These are phyloP conservation scores for Tinospora cordifolia DNA, from an alignment of 164 flowering plant genomes.

Conservation along the genomic window DNA sequence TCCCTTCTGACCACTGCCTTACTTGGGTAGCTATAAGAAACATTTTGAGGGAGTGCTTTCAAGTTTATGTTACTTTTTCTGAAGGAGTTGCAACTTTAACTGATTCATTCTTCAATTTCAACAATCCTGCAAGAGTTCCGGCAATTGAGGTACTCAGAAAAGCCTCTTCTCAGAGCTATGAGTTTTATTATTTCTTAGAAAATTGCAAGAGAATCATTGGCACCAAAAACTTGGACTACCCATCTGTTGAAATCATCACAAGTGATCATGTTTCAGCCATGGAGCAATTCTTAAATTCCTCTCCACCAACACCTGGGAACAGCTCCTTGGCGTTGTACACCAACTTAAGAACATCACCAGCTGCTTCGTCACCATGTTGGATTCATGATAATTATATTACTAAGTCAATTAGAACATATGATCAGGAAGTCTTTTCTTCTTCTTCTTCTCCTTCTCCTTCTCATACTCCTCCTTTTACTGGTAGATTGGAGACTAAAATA, in stretches of 20 bases:
- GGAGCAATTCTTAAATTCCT: slow-evolving; percentile 25
- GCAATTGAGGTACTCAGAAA: slow-evolving; percentile 51
- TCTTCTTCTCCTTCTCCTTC: slow-evolving; percentile 27
- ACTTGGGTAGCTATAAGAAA: slow-evolving; percentile 33
- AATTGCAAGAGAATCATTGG: slow-evolving; percentile 42
- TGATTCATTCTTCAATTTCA: slow-evolving; percentile 46
- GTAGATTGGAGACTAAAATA: slow-evolving; percentile 39
- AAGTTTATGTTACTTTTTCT: slow-evolving; percentile 44
- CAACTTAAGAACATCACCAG: background rate
- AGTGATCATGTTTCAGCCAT: slow-evolving; percentile 29
- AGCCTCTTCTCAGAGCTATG: slow-evolving; percentile 51
- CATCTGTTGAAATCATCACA: slow-evolving; percentile 38
- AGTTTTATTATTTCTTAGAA: slow-evolving; percentile 40
- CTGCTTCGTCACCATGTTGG: background rate
- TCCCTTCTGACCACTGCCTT: slow-evolving; percentile 13
- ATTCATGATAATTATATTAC: slow-evolving; percentile 1
- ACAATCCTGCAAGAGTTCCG: slow-evolving; percentile 29
- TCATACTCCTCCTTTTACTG: too few relatives aligned
- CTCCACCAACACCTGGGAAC: background rate
- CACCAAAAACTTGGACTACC: slow-evolving; percentile 46
- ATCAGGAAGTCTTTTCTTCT: slow-evolving; percentile 10
- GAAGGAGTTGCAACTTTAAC: slow-evolving; percentile 52
- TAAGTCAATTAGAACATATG: background rate
- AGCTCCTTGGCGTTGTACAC: background rate
- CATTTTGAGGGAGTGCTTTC: slow-evolving; percentile 58